Conservation (phyloP, 2,329 filamentous ascomycete species). For the Diaporthe helianthi region DNA sequence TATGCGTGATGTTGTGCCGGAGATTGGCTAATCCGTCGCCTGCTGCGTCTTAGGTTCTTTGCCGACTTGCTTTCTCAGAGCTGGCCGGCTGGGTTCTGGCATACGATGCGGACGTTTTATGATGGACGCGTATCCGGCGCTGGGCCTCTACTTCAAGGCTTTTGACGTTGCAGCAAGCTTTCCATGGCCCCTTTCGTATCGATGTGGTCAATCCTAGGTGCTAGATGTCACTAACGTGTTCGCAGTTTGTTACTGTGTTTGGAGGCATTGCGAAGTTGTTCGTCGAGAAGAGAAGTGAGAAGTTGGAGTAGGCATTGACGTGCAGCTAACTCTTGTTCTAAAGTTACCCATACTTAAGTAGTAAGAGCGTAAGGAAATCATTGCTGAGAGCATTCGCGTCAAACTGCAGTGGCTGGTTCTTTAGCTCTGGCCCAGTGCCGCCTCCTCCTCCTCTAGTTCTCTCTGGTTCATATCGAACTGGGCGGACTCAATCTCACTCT, state of each 20-base stretch:
- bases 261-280: conserved; percentile 29
- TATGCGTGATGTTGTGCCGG: not conserved
- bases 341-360: too few species aligned
- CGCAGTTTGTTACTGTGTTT: conserved; percentile 27
- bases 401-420: too few species aligned
- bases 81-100: conserved; percentile 6
- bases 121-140: conserved; percentile 20
- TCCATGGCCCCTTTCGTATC: too few species aligned
- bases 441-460: not conserved
- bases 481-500: not conserved
- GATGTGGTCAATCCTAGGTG: not conserved
- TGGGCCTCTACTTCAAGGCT: conserved; percentile 18
- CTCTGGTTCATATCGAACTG: not conserved
- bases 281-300: not conserved
- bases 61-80: not conserved
- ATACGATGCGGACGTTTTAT: conserved; percentile 18
- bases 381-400: too few species aligned
- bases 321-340: too few species aligned
- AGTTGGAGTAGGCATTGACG: not conserved
- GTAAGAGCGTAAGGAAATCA: too few species aligned
- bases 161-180: conserved; percentile 20
- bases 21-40: not conserved
- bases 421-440: too few species aligned
- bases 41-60: conserved; percentile 18
- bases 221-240: not conserved